These are phyloP conservation scores for Mycosphaerella sp. DNA, from an alignment of 2,329 filamentous ascomycete genomes.

Conservation along the genomic window DNA sequence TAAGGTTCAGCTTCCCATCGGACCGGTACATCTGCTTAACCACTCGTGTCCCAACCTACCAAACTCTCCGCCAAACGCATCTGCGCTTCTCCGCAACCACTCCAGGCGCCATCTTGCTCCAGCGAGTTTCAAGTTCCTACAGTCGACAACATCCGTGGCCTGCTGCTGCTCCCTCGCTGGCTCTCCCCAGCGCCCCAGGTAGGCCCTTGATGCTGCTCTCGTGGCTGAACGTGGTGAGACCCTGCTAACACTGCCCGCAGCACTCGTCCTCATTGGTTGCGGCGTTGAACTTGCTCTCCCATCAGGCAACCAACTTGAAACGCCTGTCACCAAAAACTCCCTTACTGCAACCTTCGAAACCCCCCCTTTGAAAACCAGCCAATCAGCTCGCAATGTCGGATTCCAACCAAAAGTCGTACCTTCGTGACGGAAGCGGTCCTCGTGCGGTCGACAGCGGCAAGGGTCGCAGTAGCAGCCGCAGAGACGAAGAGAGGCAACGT, in stretches of 20 bases:
- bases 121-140: slow-evolving; percentile 20
- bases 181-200: neutral
- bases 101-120: slow-evolving; percentile 8
- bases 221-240: slow-evolving; percentile 12
- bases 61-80: slow-evolving; percentile 14
- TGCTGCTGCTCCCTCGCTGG: slow-evolving; percentile 1
- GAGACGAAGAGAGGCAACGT: slow-evolving; percentile 22
- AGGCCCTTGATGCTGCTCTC: slow-evolving; percentile 3
- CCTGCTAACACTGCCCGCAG: slow-evolving; percentile 8
- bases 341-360: slow-evolving; percentile 7
- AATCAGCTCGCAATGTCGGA: slow-evolving; percentile 21
- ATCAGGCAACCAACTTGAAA: slow-evolving; percentile 12
- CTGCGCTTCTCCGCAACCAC: slow-evolving; percentile 9
- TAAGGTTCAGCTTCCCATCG: slow-evolving; percentile 17
- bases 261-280: slow-evolving; percentile 8
- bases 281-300: neutral
- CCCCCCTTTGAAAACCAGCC: neutral
- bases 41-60: slow-evolving; percentile 14
- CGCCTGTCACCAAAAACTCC: slow-evolving; percentile 4
- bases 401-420: slow-evolving; percentile 24
- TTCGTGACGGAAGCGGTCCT: slow-evolving; percentile 27
- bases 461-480: slow-evolving; percentile 18
- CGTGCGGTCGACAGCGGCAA: slow-evolving; percentile 27
- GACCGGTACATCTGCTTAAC: slow-evolving; percentile 15
- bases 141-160: slow-evolving; percentile 13